phyloP scores from a whole-genome alignment of 257 asterid genomes.

The Anisodus acutangulus region DNA sequence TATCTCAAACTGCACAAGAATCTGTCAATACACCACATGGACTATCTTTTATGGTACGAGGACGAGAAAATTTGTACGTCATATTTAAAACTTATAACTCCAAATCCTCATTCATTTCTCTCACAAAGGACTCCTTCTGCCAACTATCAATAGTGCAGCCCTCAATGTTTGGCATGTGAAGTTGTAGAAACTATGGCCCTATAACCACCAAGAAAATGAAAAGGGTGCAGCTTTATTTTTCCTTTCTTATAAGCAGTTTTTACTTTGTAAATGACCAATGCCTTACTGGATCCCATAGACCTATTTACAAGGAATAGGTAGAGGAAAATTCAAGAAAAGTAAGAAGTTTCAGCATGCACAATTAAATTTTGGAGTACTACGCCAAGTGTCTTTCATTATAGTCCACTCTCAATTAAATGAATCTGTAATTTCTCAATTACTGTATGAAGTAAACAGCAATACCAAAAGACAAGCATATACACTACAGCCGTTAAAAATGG shows the following conservation, averaged over 20 bases:
- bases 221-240: not conserved
- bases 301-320: constrained; percentile 7
- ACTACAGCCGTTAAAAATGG: constrained; percentile 3
- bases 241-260: not conserved
- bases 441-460: not conserved
- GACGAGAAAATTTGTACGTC: not conserved
- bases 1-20: constrained; percentile 5
- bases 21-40: not conserved
- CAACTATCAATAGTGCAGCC: not conserved
- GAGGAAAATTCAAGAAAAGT: constrained; percentile 1
- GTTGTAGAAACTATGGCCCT: not conserved
- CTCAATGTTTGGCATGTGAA: constrained; percentile 5
- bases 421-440: constrained; percentile 17
- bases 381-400: not conserved
- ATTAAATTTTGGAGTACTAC: not conserved
- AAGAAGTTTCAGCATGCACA: not conserved
- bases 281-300: constrained; percentile 21
- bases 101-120: constrained; percentile 4
- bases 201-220: constrained; percentile 10
- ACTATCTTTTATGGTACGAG: not conserved
- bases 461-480: not conserved
- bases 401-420: not conserved
- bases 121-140: not conserved
- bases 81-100: not conserved
- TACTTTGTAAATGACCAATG: not conserved